phyloP scores from a whole-genome alignment of 257 asterid genomes.

The Solanum piurae region DNA sequence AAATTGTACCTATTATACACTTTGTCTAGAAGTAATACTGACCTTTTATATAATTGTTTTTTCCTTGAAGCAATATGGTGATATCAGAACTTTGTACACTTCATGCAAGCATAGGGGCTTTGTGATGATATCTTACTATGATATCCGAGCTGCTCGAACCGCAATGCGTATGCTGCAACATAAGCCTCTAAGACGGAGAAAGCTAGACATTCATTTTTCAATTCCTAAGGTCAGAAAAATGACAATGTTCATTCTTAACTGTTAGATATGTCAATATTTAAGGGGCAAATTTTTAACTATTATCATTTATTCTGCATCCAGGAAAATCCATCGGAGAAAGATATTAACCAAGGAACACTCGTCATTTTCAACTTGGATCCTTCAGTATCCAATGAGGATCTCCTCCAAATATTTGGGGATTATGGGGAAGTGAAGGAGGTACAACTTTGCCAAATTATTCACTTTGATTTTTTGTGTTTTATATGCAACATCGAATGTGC shows the following conservation, averaged over 20 bases:
- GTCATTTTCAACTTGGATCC: conserved; percentile 95
- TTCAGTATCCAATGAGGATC: conserved; percentile 87
- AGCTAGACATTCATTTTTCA: conserved; percentile 93
- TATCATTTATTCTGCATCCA: conserved; percentile 17
- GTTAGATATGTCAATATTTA: background rate
- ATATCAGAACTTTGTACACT: conserved; percentile 87
- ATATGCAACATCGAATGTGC: background rate
- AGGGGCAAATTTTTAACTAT: background rate
- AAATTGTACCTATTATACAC: background rate
- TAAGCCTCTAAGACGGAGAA: conserved; percentile 86
- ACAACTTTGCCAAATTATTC: background rate
- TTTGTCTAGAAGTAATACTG: background rate
- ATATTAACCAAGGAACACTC: conserved; percentile 90
- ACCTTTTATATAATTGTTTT: background rate
- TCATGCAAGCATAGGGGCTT: conserved; percentile 98
- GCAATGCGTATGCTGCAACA: conserved; percentile 84
- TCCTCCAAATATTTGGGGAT: conserved; percentile 86
- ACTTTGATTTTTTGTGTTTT: background rate
- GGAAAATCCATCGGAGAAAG: conserved; percentile 98
- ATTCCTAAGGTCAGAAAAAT: conserved; percentile 67
- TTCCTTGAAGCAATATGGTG: conserved; percentile 80
- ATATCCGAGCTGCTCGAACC: conserved; percentile 90
- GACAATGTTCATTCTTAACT: background rate
- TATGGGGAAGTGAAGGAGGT: conserved; percentile 99
- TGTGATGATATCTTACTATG: conserved; percentile 99